Conservation (phyloP, 768 basidiomycete genomes). For the Tylopilus balloui region DNA sequence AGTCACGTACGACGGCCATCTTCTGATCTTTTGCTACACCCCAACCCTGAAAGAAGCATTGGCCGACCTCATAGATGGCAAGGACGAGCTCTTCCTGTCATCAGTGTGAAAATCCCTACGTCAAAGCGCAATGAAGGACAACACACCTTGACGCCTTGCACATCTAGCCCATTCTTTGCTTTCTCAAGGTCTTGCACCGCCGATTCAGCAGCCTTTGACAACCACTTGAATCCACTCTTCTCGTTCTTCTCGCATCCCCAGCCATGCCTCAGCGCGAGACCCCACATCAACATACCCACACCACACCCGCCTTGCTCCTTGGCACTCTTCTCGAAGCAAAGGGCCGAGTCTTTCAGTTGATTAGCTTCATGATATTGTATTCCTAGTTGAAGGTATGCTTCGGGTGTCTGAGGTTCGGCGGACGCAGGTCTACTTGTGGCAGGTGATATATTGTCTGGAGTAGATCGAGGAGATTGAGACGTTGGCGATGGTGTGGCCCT, state of each 20-base stretch:
- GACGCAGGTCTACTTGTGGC: constrained; percentile 16
- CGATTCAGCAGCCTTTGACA: constrained; percentile 74
- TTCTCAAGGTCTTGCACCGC: constrained; percentile 75
- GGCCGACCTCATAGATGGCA: constrained; percentile 89
- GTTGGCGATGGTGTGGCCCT: constrained; percentile 42
- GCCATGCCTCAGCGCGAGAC: constrained; percentile 76
- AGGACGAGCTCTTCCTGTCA: constrained; percentile 73
- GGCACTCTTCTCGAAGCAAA: constrained; percentile 73
- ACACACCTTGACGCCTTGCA: constrained; percentile 49
- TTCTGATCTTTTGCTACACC: constrained; percentile 83
- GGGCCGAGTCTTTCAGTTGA: constrained; percentile 60
- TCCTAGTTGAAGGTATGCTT: constrained; percentile 70
- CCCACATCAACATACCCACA: constrained; percentile 93
- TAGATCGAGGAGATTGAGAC: constrained; percentile 14
- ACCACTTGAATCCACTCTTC: constrained; percentile 74
- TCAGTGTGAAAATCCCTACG: neutral
- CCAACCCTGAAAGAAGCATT: constrained; percentile 93
- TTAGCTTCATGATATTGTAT: constrained; percentile 77
- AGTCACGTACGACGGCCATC: constrained; percentile 71
- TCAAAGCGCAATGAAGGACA: neutral
- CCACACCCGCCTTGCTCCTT: constrained; percentile 74
- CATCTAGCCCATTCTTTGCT: constrained; percentile 51
- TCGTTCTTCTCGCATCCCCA: constrained; percentile 87
- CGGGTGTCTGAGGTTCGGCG: constrained; percentile 39
- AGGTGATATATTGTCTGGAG: constrained; percentile 17